phyloP scores from a whole-genome alignment of 73 alveolate species.

The Strombidium stylifer region DNA sequence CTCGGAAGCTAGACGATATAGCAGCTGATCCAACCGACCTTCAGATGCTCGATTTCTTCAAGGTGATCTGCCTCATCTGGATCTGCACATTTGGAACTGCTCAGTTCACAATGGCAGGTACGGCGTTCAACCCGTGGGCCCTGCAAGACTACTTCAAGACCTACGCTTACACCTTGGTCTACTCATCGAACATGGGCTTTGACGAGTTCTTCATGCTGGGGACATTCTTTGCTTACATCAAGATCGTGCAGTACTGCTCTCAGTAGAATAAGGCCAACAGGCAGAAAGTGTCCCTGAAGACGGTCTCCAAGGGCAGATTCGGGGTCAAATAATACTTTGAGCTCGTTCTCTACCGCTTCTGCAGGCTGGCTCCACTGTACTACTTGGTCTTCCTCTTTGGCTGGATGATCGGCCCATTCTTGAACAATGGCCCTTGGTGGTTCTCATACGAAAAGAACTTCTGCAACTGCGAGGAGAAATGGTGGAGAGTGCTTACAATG shows the following conservation, averaged over 20 bases:
- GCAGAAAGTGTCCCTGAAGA: too few relatives aligned
- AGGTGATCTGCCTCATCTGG: conserved; percentile 13
- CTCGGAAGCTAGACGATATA: background rate
- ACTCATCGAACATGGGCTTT: conserved; percentile 27
- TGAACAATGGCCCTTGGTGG: conserved; percentile 32
- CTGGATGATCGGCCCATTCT: conserved; percentile 20
- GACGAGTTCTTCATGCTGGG: conserved; percentile 36
- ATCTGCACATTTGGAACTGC: conserved; percentile 3
- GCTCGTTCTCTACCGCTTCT: background rate
- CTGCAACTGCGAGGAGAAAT: conserved; percentile 2
- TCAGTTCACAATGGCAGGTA: conserved; percentile 12
- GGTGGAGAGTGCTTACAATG: conserved; percentile 40
- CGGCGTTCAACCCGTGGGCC: conserved; percentile 21
- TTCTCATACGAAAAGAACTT: conserved; percentile 18
- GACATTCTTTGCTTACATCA: conserved; percentile 10
- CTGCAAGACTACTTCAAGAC: conserved; percentile 14
- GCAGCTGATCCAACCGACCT: conserved; percentile 3
- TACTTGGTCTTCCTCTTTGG: conserved; percentile 36
- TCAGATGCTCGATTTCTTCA: conserved; percentile 4
- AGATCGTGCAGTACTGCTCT: conserved; percentile 4
- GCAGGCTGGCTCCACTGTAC: conserved; percentile 27
- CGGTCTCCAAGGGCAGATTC: background rate
- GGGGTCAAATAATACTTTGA: background rate
- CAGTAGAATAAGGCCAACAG: too few relatives aligned
- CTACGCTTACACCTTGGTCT: conserved; percentile 13